Evolutionary conservation across 129 eudicot genomes (phyloP), one percentile per base, ranked within the genome.

Genomic region (Rutidosis leptorrhynchoides): DNA sequence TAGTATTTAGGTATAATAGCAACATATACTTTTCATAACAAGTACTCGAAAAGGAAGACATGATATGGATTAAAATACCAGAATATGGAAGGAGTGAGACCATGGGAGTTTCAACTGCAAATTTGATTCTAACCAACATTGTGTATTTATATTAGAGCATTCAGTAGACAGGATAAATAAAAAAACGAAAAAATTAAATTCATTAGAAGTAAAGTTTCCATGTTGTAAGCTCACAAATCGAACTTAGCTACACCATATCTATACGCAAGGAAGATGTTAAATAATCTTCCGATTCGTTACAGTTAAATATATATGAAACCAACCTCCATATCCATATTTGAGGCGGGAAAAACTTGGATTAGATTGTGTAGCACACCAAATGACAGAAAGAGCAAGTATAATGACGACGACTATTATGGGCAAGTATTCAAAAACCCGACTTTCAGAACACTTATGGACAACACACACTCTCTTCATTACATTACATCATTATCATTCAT

Each of bases 361-460:
- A 65, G 72, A 65, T 56, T 58, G 63, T 67, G 69, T 75, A 58
- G 69, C 64, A 54, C 46, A 54, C 46, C 55, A 58, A 68, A 67
- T 58, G 79, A 67, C 63, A 69, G 74, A 68, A 75, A 74, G 78
- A 75, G 62, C 69, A 75, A 26, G 74, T 67, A 67, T 56, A 65
- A 63, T 51, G 53, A 19, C 51, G 60, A 63, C 40, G 53, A 19
- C 51, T 65, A 55, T 46, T 30, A 37, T 66, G 77, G 82, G 74
- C 74, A 74, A 21, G 62, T 55, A 53, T 55, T 61, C 73, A 75
- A 81, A 78, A 79, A 69, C 73, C 71, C 68, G 58, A 72, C 35
- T 69, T 73, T 58, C 16, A 63, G 29, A 46, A 71, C 60, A 56
- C 80, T 70, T 49, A 72, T 52, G 58, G 29, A 29, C 52, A 59